Evolutionary conservation across 2,329 filamentous ascomycete genomes (phyloP), one percentile per base, ranked within the genome.

Genomic region (Epichloe brachyelytri): DNA sequence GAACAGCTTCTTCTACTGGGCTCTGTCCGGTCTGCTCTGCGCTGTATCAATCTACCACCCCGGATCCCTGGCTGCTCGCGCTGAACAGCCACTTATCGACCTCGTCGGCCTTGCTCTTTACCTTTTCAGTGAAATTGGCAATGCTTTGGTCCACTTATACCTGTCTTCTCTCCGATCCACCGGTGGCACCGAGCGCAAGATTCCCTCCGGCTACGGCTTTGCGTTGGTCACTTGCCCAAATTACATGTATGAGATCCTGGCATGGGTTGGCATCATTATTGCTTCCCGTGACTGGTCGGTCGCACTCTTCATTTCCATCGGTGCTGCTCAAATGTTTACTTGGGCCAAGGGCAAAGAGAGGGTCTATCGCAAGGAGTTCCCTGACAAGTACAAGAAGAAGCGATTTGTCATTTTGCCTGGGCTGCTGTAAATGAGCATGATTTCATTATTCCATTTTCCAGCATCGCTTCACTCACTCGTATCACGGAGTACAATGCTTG

Each of bases 301-400:
- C 0, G 72, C 82, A 15, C 59, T 95, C 19, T 97, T 97, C 68
- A 82, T 86, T 54, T 65, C 75, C 22, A 75, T 88, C 48, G 88
- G 88, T 36, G 78, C 76, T 15, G 76, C 71, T 22, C 88, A 90
- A 69, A 97, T 98, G 93, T 80, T 78, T 52, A 67, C 74, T 49
- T 98, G 93, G 93, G 91, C 85, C 39, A 79, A 79, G 69, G 91
- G 88, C 75, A 97, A 96, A 78, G 93, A 98, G 77, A 80, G 75
- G 63, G 82, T 87, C 51, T 93, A 96, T 67, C 82, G 93, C 61
- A 85, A 85, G 68, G 87, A 95, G 67, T 95, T 97, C 68, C 86
- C 86, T 40, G 86, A 90, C 65, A 86, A 84, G 70, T 98, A 98
- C 73, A 90, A 91, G 83, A 90, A 85, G 75, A 97, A 98, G 87